These are phyloP conservation scores for Trichoderma cornu-damae DNA, from an alignment of 2,329 filamentous ascomycete genomes.

Conservation along the genomic window DNA sequence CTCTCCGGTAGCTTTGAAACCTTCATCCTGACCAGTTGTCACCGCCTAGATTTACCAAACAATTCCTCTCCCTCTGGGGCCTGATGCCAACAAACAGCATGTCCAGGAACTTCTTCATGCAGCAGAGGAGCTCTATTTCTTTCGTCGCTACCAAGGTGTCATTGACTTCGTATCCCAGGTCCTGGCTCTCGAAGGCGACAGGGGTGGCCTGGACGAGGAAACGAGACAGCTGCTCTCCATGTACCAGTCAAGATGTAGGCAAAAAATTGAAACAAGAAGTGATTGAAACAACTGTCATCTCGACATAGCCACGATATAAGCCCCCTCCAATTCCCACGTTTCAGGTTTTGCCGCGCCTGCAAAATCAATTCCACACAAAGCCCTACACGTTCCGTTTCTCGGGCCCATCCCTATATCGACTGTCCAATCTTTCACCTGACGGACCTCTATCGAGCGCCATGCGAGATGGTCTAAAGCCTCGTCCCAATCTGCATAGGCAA, in stretches of 20 bases:
- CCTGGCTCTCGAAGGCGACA: constrained; percentile 29
- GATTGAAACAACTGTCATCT: neutral
- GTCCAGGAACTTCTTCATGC: constrained; percentile 50
- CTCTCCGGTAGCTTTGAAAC: neutral
- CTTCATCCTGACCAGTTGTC: neutral
- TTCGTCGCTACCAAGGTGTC: constrained; percentile 43
- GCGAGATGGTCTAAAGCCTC: neutral
- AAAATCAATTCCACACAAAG: neutral
- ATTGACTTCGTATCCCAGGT: constrained; percentile 37
- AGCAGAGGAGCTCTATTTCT: constrained; percentile 55
- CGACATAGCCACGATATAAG: neutral
- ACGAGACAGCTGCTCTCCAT: constrained; percentile 36
- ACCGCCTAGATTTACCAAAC: constrained; percentile 40
- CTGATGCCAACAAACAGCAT: constrained; percentile 40
- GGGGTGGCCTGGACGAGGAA: constrained; percentile 40
- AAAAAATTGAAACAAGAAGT: constrained; percentile 27
- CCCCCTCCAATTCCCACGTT: neutral
- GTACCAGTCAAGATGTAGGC: constrained; percentile 41
- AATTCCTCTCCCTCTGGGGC: constrained; percentile 38
- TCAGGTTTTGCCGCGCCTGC: neutral
- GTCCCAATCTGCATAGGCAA: neutral
- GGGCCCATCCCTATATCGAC: neutral
- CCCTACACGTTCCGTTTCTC: constrained; percentile 4
- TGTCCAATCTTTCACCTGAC: neutral
- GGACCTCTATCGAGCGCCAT: neutral